Evolutionary conservation across 495 filamentous ascomycete species (phyloP).

Genomic region (Tuber melanosporum): DNA sequence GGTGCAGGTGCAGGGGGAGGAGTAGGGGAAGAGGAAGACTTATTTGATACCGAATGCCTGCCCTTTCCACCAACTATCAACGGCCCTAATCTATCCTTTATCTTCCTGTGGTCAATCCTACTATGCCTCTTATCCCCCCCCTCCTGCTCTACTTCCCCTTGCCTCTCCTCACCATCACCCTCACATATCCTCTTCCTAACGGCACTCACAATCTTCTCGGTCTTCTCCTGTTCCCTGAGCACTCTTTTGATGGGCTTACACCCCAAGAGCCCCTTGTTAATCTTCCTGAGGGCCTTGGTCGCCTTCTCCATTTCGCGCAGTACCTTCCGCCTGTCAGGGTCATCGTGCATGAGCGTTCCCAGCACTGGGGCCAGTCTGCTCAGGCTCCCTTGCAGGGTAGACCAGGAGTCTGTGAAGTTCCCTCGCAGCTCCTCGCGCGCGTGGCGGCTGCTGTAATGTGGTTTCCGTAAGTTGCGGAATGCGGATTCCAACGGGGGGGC

Average conservation of each 20-base stretch:
- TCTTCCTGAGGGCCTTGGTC: constrained; percentile 16
- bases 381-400: constrained; percentile 7
- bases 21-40: not conserved
- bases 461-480: constrained; percentile 9
- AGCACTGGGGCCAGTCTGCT: constrained; percentile 6
- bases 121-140: not conserved
- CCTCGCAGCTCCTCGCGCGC: constrained; percentile 15
- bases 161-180: not conserved
- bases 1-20: not conserved
- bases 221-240: constrained; percentile 18
- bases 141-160: not conserved
- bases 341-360: constrained; percentile 13
- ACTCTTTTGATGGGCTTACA: constrained; percentile 19
- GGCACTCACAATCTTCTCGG: constrained; percentile 12
- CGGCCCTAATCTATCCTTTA: not conserved
- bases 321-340: constrained; percentile 11
- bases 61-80: constrained; percentile 2
- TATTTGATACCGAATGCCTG: not conserved
- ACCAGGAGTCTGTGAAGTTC: constrained; percentile 22
- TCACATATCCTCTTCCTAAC: constrained; percentile 13
- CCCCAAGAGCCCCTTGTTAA: constrained; percentile 5
- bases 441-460: constrained; percentile 13
- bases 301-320: constrained; percentile 17
- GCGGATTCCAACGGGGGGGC: constrained; percentile 12
- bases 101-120: not conserved